A percentile compares a stretch with the other conserved stretches of the same genome.
Conservation (phyloP, 2,329 filamentous ascomycete genomes). For the Cordyceps javanica region DNA sequence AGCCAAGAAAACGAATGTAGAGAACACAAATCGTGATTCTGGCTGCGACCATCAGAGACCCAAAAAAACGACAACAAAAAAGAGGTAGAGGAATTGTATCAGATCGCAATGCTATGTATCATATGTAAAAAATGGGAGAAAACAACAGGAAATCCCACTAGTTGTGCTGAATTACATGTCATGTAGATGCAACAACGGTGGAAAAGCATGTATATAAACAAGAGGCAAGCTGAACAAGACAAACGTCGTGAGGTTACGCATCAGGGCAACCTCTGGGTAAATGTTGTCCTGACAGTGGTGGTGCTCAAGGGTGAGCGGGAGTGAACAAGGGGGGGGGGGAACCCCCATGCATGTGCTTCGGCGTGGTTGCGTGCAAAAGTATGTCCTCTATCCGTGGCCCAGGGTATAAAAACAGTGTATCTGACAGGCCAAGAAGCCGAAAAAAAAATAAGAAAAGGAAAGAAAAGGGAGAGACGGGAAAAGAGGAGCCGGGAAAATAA, state of each 20-base stretch:
- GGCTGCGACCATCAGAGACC: background rate
- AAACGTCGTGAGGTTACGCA: background rate
- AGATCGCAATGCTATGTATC: conserved; percentile 3
- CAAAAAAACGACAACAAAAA: background rate
- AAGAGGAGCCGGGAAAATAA: background rate
- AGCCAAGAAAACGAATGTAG: too few species aligned
- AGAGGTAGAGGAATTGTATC: background rate
- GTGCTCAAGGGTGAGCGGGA: background rate
- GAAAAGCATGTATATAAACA: background rate
- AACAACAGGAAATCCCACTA: background rate
- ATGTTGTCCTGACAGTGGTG: too few species aligned
- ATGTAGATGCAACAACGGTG: background rate
- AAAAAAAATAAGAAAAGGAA: too few species aligned
- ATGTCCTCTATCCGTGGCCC: conserved; percentile 7
- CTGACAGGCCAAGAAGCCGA: too few species aligned
- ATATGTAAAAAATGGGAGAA: background rate
- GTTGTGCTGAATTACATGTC: background rate
- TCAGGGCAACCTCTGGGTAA: background rate
- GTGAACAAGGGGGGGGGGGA: background rate
- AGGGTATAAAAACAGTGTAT: conserved; percentile 11
- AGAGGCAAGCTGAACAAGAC: background rate
- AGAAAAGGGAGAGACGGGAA: background rate
- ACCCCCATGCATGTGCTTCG: background rate
- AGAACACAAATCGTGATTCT: too few species aligned
- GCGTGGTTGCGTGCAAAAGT: background rate